A percentile compares a stretch with the other conserved stretches of the same genome.
Evolutionary conservation across 371 early-diverging fungal species (phyloP).

Genomic region (Mycotypha africana): DNA sequence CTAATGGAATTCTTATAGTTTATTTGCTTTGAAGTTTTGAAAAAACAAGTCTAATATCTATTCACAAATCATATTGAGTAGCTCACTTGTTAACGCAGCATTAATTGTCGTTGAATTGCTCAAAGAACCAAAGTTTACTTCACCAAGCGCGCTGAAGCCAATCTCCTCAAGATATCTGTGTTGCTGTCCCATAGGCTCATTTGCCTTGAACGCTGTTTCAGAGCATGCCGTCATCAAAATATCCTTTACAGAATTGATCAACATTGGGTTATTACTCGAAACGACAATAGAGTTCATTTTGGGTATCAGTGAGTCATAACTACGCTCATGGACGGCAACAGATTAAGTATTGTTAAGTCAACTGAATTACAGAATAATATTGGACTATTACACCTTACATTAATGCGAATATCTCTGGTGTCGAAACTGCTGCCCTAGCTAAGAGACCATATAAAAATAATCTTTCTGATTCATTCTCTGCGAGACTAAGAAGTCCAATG

Average conservation of each 20-base stretch:
- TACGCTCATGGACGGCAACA: background rate
- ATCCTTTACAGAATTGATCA: conserved; percentile 46
- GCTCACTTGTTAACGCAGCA: conserved; percentile 11
- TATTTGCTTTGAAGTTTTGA: no score
- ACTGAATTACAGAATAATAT: background rate
- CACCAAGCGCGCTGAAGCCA: conserved; percentile 32
- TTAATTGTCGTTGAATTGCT: background rate
- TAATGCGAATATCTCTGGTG: conserved; percentile 54
- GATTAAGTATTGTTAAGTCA: background rate
- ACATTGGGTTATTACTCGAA: conserved; percentile 35
- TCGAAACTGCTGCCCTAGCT: conserved; percentile 43
- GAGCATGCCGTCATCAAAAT: conserved; percentile 71
- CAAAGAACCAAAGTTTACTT: conserved; percentile 17
- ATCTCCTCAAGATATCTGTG: conserved; percentile 49
- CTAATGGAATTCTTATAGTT: no score
- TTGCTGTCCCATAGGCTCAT: conserved; percentile 15
- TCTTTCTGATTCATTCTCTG: conserved; percentile 61
- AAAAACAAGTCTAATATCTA: background rate
- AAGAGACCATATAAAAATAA: conserved; percentile 64
- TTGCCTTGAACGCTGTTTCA: conserved; percentile 39
- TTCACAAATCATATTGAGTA: conserved; percentile 17
- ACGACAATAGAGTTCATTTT: conserved; percentile 45
- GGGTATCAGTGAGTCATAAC: conserved; percentile 47
- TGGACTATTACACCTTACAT: conserved; percentile 5
- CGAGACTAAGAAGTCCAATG: conserved; percentile 55